Evolutionary conservation across 805 yeast genomes (phyloP).

Genomic region (Nakazawaea pomicola): DNA sequence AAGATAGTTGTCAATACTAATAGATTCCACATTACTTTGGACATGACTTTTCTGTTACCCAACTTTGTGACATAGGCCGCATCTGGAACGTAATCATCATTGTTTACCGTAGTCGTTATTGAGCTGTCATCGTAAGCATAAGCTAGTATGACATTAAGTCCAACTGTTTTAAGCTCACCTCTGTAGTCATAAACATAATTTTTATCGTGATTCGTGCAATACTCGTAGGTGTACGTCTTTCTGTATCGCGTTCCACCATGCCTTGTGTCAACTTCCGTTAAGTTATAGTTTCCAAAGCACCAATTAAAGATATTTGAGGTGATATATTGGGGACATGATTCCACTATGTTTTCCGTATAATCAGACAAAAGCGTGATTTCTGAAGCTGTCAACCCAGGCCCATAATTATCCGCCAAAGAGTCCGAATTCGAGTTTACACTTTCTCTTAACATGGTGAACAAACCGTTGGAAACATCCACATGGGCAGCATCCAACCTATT

Average conservation of each 20-base stretch:
- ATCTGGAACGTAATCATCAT: conserved; percentile 22
- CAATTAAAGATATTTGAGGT: conserved; percentile 35
- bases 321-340: conserved; percentile 44
- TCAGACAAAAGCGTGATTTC: conserved; percentile 39
- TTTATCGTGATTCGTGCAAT: conserved; percentile 16
- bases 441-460: conserved; percentile 38
- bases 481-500: conserved; percentile 45
- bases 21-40: conserved; percentile 26
- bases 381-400: conserved; percentile 39
- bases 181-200: conserved; percentile 40
- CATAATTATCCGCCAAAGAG: conserved; percentile 18
- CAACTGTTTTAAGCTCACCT: conserved; percentile 31
- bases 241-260: neutral
- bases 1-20: conserved; percentile 24
- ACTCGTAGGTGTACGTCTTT: conserved; percentile 8
- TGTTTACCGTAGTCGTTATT: conserved; percentile 10
- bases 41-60: conserved; percentile 16
- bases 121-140: conserved; percentile 37
- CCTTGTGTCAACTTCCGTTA: conserved; percentile 9
- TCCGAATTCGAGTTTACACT: conserved; percentile 24
- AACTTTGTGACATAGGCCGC: conserved; percentile 19
- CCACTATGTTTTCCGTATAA: conserved; percentile 42
- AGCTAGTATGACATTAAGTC: conserved; percentile 39
- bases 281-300: conserved; percentile 39
- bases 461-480: conserved; percentile 47